phyloP scores from a whole-genome alignment of 805 yeast genomes.

The Cyberlindnera meyerae region DNA sequence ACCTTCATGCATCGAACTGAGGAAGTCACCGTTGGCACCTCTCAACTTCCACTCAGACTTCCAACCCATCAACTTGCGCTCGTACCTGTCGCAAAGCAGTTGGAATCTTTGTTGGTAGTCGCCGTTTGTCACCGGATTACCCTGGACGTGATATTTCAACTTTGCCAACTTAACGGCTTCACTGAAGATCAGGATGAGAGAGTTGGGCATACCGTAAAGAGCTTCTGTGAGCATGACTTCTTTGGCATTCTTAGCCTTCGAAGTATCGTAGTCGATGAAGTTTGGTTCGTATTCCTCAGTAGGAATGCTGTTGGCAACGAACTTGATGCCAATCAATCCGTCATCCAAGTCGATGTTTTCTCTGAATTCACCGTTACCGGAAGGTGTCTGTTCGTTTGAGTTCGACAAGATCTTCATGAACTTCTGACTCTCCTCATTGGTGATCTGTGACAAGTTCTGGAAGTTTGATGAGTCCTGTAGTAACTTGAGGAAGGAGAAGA shows the following conservation, averaged over 20 bases:
- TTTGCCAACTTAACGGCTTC: conserved; percentile 66
- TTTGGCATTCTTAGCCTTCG: conserved; percentile 33
- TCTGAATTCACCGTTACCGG: conserved; percentile 27
- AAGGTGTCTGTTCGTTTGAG: conserved; percentile 21
- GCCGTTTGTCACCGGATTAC: neutral
- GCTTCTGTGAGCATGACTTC: conserved; percentile 71
- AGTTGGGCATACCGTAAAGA: conserved; percentile 79
- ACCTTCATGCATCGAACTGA: conserved; percentile 49
- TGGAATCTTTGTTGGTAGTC: conserved; percentile 18
- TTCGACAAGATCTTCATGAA: conserved; percentile 8
- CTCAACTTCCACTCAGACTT: conserved; percentile 66
- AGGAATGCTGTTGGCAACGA: conserved; percentile 9
- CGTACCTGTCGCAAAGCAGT: conserved; percentile 32
- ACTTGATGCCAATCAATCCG: conserved; percentile 45
- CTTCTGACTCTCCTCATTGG: conserved; percentile 14
- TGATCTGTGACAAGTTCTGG: conserved; percentile 15
- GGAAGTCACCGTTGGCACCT: conserved; percentile 27
- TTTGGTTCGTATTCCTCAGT: conserved; percentile 27
- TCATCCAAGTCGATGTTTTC: conserved; percentile 37
- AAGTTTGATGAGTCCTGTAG: conserved; percentile 61
- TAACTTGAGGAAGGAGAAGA: conserved; percentile 67
- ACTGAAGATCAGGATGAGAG: conserved; percentile 65
- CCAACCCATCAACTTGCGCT: conserved; percentile 58
- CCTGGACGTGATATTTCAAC: conserved; percentile 45
- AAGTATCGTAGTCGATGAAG: conserved; percentile 33